Evolutionary conservation across 2,329 filamentous ascomycete genomes (phyloP), one percentile per base, ranked within the genome.

Genomic region (Colletotrichum chrysophilum): DNA sequence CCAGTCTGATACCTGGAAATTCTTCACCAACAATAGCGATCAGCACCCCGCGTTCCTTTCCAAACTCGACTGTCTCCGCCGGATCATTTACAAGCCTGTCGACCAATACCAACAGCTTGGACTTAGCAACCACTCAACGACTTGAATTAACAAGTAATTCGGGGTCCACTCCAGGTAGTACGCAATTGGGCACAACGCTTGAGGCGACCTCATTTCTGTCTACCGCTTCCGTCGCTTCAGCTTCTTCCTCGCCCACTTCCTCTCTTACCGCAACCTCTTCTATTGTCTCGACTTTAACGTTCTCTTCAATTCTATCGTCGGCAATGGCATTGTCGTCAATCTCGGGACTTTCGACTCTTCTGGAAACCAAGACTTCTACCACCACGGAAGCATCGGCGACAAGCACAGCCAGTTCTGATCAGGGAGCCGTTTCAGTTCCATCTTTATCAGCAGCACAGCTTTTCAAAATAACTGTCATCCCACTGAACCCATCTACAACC

Each of bases 91-190:
- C 43, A 48, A 48, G 10, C 10, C 3, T 48, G n/a, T 4, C 18
- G 6, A 21, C 18, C 18, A 48, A 4, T 7, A 21, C 43, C 18
- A n/a, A 48, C 5, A 21, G 18, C 43, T 48, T 48, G 43, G 9
- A 1, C 2, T 3, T 4, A n/a, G 2, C 5, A 21, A 12, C 18
- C 9, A 21, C 43, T 21, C n/a, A n/a, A 48, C 18, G 9, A 4
- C n/a, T 48, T 12, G 43, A 21, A 4, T 48, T 4, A 12, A 48
- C 5, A 4, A 48, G 43, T 7, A 12, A 48, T 48, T 21, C n/a
- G 1, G 43, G 9, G 5, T 21, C 43, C 4, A 48, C 18, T 48
- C 5, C 10, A 3, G 5, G 43, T 21, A 13, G 3, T 48, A 48
- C 18, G 1, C 18, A 3, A 12, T 12, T 10, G 18, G 38, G 10